Evolutionary conservation across 2,329 filamentous ascomycete species (phyloP), one percentile per base, ranked within the genome.

Genomic region (Penicillium sp.): DNA sequence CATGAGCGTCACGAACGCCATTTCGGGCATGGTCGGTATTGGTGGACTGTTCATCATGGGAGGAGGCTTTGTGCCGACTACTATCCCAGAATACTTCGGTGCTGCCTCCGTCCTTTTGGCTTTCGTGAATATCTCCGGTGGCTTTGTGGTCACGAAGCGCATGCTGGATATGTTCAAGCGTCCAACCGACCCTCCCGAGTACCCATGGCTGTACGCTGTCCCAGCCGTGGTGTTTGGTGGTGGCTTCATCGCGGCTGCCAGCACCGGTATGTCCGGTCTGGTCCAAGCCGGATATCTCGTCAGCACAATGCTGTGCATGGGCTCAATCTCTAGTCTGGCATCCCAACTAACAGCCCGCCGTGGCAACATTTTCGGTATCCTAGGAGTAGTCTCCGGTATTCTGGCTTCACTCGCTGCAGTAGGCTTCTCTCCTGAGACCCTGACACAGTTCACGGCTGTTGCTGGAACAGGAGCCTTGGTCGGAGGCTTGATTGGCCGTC

Each of bases 111-210:
- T 96, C 1, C 78, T 94, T 5, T 78, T 96, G 21, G 91, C 91
- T 0, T 96, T 94, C 70, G 89, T 95, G 60, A 96, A 96, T 63
- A 87, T 96, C 3, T 88, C 89, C 0, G 92, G 92, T 57, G 92
- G 92, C 0, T 96, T 96, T 60, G 89, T 95, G 43, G 91, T 96
- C 58, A 95, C 91, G 3, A 95, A 95, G 76, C 84, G 92, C 61
- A 96, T 96, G 92, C 80, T 96, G 43, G 91, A 96, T 72, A 93
- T 93, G 90, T 93, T 93, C 71, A 89, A 89, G 70, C 84, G 89
- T 13, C 88, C 90, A 27, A 94, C 90, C 5, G 92, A 96, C 65
- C 92, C 91, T 33, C 86, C 89, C 0, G 92, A 96, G 71, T 96
- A 93, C 63, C 89, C 90, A 0, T 96, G 90, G 89, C 78, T 96